Percentiles rank a stretch among this genome's conserved stretches.
phyloP scores from a whole-genome alignment of 495 filamentous ascomycete species.

The Penicillium desertorum region DNA sequence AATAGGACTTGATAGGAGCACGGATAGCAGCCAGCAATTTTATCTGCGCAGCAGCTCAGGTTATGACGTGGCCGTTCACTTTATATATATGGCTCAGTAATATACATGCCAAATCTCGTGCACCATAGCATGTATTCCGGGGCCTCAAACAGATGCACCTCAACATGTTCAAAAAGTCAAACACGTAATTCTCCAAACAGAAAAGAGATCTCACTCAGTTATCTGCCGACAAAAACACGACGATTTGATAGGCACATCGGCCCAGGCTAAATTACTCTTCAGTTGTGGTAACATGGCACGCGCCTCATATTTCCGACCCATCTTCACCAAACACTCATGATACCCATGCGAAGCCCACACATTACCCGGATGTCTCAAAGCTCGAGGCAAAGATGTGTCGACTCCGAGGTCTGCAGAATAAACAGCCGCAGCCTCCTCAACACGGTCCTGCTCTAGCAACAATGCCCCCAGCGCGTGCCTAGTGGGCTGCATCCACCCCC shows the following conservation, averaged over 20 bases:
- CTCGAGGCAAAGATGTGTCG: conserved; percentile 52
- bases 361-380: conserved; percentile 62
- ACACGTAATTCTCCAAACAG: neutral
- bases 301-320: conserved; percentile 52
- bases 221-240: conserved; percentile 61
- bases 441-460: conserved; percentile 57
- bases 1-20: neutral
- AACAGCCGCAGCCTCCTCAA: conserved; percentile 53
- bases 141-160: neutral
- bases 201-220: neutral
- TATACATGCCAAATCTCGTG: neutral
- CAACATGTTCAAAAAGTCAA: neutral
- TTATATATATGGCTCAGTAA: neutral
- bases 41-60: neutral
- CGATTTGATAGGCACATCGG: conserved; percentile 58
- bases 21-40: neutral
- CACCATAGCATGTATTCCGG: neutral
- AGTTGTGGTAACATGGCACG: conserved; percentile 49
- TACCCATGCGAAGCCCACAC: conserved; percentile 68
- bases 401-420: conserved; percentile 65
- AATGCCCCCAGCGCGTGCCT: conserved; percentile 66
- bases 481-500: conserved; percentile 69
- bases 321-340: conserved; percentile 58
- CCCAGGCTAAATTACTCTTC: conserved; percentile 47
- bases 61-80: neutral